Evolutionary conservation across 352 stramenopile species (phyloP).

Genomic region (Elongisporangium undulatum): DNA sequence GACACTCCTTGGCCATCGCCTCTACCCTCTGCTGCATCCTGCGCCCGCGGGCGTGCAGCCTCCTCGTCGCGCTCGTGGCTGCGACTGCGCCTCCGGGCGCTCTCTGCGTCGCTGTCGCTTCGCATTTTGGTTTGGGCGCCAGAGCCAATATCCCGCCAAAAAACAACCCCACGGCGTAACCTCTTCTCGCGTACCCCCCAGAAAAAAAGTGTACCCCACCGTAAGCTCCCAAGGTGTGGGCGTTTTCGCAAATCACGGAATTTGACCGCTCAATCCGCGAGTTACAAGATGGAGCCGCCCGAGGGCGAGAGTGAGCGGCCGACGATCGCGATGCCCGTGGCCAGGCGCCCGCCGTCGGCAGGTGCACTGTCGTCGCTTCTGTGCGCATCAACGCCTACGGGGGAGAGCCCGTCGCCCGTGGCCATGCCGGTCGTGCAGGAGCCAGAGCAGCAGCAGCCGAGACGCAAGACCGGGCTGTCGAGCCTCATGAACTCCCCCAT

Average conservation of each 20-base stretch:
- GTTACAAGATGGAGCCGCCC: background rate
- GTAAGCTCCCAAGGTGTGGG: background rate
- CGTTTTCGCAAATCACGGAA: background rate
- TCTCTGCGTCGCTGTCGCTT: background rate
- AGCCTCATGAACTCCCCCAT: constrained; percentile 66
- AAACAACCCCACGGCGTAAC: background rate
- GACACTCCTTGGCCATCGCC: constrained; percentile 7
- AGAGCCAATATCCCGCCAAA: background rate
- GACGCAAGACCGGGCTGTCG: constrained; percentile 23
- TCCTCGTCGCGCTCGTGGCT: background rate
- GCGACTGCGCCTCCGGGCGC: background rate
- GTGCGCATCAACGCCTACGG: background rate
- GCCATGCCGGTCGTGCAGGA: background rate
- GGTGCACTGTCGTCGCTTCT: background rate
- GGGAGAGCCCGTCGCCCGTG: background rate
- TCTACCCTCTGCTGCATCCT: background rate
- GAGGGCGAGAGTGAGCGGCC: background rate
- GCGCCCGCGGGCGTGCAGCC: no score
- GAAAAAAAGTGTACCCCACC: background rate
- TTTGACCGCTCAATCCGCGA: background rate
- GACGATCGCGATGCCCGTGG: background rate
- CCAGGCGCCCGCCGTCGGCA: background rate
- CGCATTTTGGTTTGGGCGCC: background rate
- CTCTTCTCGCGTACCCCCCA: background rate
- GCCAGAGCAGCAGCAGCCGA: background rate